Evolutionary conservation across 208 protist genomes (phyloP), one percentile per base, ranked within the genome.

Genomic region (Wallacemonas rigidus): DNA sequence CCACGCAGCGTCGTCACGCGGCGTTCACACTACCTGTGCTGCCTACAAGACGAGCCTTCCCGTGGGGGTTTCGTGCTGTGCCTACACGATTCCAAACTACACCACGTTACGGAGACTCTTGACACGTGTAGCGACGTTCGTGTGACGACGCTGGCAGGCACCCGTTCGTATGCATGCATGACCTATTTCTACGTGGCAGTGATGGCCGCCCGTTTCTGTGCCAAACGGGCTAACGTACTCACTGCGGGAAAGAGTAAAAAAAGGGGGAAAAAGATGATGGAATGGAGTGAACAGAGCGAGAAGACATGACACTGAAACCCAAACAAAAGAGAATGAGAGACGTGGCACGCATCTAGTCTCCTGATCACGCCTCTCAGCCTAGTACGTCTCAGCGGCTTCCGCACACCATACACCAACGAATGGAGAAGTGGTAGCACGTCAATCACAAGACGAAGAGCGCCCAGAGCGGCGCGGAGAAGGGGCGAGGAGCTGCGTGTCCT

Each of bases 171-270:
- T 12, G 45, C 45, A 50, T 12, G 12, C 45, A 12, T 14, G 8
- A 14, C 12, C 45, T 12, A 50, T 50, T 12, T 62, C 56, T 62
- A 62, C 56, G 56, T 35, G 17, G 35, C 56, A 62, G 56, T 4
- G 11, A 38, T 38, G 14, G 36, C 7, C 6, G 56, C 15, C 6
- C 14, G 35, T 44, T 26, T 62, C 56, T 62, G 56, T 62, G 56
- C 56, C 56, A 62, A 26, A 62, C 56, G 5, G 6, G n/a, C 43
- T 48, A 26, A 26, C 5, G 11, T 4, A 26, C 38, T 39, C 36
- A 71, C 9, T 48, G 53, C 56, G 9, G 56, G 70, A 51, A 26
- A 56, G 78, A 62, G 53, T 72, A 74, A 82, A 44, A 73, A 71
- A 69, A 73, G 8, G 8, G 26, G 38, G 50, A 64, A 41, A 43